Percentiles rank a stretch among this genome's conserved stretches.
phyloP scores from a whole-genome alignment of 768 basidiomycete genomes.

The Leucosporidium yakuticum region DNA sequence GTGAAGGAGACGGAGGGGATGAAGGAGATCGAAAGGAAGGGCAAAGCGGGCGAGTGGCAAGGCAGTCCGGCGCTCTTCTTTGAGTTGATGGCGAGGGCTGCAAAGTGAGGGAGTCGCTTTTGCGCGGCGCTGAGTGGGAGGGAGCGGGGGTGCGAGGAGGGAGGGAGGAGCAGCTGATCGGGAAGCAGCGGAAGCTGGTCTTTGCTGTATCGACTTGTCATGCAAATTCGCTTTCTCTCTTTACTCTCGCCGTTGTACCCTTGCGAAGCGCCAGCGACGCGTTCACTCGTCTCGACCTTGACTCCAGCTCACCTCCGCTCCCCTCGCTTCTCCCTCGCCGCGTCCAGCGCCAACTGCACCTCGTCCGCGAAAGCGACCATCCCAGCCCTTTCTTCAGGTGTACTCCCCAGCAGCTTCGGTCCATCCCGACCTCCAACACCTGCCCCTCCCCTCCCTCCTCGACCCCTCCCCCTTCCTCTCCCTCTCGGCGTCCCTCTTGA shows the following conservation, averaged over 20 bases:
- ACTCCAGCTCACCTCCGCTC: neutral
- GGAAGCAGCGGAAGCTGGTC: too few species aligned
- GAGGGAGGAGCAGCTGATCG: too few species aligned
- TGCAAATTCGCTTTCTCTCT: too few species aligned
- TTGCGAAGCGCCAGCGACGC: too few species aligned
- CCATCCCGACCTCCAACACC: neutral
- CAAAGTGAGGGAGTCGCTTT: too few species aligned
- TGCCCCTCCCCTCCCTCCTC: neutral
- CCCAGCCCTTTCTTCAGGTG: conserved; percentile 20
- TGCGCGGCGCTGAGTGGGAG: too few species aligned
- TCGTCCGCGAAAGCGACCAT: conserved; percentile 12
- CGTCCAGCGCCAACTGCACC: conserved; percentile 10
- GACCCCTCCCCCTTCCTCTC: conserved; percentile 5
- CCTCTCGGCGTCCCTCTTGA: neutral
- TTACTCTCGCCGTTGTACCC: too few species aligned
- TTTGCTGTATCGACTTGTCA: too few species aligned
- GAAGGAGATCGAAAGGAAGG: neutral
- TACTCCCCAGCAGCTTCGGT: conserved; percentile 14
- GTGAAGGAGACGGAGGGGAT: neutral
- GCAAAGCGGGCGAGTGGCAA: neutral
- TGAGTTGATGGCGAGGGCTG: too few species aligned
- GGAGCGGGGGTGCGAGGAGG: too few species aligned
- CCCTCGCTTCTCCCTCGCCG: conserved; percentile 6
- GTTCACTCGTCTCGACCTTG: too few species aligned
- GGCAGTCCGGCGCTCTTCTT: too few species aligned